phyloP scores from a whole-genome alignment of 2,329 filamentous ascomycete genomes.

The Ceratocystis albifundus region DNA sequence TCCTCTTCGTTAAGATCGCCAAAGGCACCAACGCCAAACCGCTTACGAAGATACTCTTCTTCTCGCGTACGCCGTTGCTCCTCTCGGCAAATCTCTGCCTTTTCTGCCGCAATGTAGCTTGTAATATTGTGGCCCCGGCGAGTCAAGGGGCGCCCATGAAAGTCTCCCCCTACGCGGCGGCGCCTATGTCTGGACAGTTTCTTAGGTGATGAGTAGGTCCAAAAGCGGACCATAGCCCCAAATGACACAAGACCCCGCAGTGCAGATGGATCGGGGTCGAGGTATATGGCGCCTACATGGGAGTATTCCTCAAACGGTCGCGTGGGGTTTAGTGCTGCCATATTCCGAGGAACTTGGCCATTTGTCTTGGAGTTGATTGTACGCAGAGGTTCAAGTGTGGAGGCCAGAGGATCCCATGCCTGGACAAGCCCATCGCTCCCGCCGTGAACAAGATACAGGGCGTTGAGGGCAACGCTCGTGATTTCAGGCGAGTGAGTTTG shows the following conservation, averaged over 20 bases:
- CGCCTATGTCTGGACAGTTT: conserved; percentile 68
- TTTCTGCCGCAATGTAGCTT: conserved; percentile 78
- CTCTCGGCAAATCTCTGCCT: conserved; percentile 65
- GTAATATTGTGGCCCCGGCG: conserved; percentile 52
- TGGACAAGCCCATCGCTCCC: conserved; percentile 92
- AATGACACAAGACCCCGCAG: conserved; percentile 79
- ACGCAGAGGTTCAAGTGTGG: conserved; percentile 62
- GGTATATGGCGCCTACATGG: conserved; percentile 67
- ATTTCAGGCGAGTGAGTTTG: conserved; percentile 84
- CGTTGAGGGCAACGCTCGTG: conserved; percentile 68
- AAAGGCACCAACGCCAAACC: conserved; percentile 70
- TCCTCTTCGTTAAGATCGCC: conserved; percentile 55
- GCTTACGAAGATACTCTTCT: conserved; percentile 55
- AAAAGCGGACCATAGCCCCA: conserved; percentile 78
- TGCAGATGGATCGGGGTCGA: conserved; percentile 78
- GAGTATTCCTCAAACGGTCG: conserved; percentile 57
- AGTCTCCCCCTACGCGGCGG: conserved; percentile 55
- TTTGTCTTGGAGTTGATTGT: conserved; percentile 80
- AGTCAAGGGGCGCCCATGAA: conserved; percentile 40
- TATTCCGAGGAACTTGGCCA: conserved; percentile 66
- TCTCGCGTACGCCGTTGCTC: conserved; percentile 56
- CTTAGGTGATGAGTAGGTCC: conserved; percentile 80
- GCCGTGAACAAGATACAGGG: conserved; percentile 81
- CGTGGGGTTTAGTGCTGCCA: conserved; percentile 43
- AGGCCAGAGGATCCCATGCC: conserved; percentile 91